Evolutionary conservation across 257 asterid species (phyloP).

Genomic region (Primulina eburnea): DNA sequence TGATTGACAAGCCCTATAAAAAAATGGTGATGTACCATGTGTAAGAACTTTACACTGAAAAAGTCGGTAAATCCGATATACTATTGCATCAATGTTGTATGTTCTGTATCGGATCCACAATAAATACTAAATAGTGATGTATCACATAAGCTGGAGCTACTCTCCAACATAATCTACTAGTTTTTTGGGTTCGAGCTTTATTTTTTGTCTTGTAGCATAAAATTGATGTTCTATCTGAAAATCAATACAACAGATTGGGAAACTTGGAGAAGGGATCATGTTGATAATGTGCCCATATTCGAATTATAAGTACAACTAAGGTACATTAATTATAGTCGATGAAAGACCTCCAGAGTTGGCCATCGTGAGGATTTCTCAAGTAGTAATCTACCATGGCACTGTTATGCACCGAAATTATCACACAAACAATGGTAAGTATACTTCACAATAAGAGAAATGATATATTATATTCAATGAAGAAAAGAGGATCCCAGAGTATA

Average conservation of each 20-base stretch:
- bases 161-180: background rate
- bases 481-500: too few species aligned
- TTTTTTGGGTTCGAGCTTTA: too few species aligned
- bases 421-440: too few species aligned
- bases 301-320: background rate
- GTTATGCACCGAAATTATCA: too few species aligned
- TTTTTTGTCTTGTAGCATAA: too few species aligned
- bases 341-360: background rate
- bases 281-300: background rate
- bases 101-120: background rate
- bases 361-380: background rate
- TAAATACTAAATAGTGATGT: background rate
- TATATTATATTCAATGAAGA: too few species aligned
- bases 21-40: conserved; percentile 28
- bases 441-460: too few species aligned
- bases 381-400: background rate
- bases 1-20: conserved; percentile 74
- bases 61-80: background rate
- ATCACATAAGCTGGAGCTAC: background rate
- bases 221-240: too few species aligned
- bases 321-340: background rate
- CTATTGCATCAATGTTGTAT: background rate
- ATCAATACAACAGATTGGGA: too few species aligned
- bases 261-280: background rate
- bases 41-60: conserved; percentile 10